Evolutionary conservation across 2,329 filamentous ascomycete genomes (phyloP), one percentile per base, ranked within the genome.

Genomic region (Immersiporthe knoxdaviesiana): DNA sequence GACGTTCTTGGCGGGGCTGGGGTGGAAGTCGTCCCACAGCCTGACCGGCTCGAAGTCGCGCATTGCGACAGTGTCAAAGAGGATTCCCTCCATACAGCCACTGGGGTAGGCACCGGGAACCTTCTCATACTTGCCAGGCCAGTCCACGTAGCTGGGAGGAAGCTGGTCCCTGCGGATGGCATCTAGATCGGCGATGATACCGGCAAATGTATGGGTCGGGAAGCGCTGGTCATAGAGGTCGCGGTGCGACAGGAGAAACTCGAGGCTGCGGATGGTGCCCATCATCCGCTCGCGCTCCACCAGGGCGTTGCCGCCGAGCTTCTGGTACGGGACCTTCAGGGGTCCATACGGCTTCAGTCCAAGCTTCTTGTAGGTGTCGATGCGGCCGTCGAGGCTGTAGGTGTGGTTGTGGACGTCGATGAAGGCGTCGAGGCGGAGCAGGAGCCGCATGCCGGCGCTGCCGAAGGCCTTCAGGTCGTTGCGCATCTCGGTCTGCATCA

Each of bases 121-220:
- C 3, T 47, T 30, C 32, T 70, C 60, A 63, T 70, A 44, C 65
- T 72, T 72, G 10, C 74, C 64, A n/a, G 70, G 70, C 70, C 70
- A 70, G 8, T 72, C 71, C 32, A 78, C 71, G 61, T 74, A 78
- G 71, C 78, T 80, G 3, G 74, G 74, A 10, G 77, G 70, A 50
- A 77, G 71, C 69, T 77, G 74, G 60, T 74, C 72, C 63, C 75
- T 76, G 73, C 77, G 76, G 63, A 78, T 68, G 54, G 78, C 77
- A 66, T 80, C 77, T 67, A 75, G 67, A 60, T 80, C 78, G 67
- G 77, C 75, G 61, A 79, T 74, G 1, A 68, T 69, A 24, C 70
- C 65, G 41, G 73, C 69, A 30, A 72, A 71, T 35, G 76, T 69
- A n/a, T 72, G 66, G 4, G 70, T 68, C 10, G 71, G 65, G 39